A percentile compares a stretch with the other conserved stretches of the same genome.
These are phyloP conservation scores for Curvularia sp. DNA, from an alignment of 2,329 filamentous ascomycete genomes.

Conservation along the genomic window DNA sequence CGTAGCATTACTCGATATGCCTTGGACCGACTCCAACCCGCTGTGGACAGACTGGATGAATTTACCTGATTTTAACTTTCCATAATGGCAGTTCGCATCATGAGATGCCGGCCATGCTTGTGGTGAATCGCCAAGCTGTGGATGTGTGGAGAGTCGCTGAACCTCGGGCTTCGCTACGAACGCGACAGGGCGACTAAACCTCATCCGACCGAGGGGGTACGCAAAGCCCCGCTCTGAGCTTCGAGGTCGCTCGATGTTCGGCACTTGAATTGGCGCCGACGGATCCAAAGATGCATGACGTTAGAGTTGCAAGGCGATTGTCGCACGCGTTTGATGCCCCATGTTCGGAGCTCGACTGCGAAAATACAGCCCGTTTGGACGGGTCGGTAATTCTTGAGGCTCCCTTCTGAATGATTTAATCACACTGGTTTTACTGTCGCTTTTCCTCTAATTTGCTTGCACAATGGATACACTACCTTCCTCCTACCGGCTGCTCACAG, in stretches of 20 bases:
- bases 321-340: constrained; percentile 10
- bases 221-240: constrained; percentile 12
- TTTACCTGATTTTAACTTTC: constrained; percentile 43
- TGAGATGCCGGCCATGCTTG: neutral
- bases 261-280: constrained; percentile 16
- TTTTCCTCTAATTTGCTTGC: constrained; percentile 4
- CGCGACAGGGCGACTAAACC: constrained; percentile 5
- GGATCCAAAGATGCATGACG: constrained; percentile 13
- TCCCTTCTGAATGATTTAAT: constrained; percentile 5
- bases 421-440: neutral
- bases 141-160: neutral
- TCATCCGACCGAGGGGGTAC: constrained; percentile 6
- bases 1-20: constrained; percentile 61
- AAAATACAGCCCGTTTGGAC: constrained; percentile 1
- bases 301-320: constrained; percentile 8
- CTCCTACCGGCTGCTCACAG: constrained; percentile 39
- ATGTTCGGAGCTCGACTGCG: constrained; percentile 9
- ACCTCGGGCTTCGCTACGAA: constrained; percentile 11
- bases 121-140: constrained; percentile 4
- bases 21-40: constrained; percentile 61
- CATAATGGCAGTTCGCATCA: constrained; percentile 10
- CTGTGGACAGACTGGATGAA: constrained; percentile 48
- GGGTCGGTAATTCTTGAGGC: constrained; percentile 13
- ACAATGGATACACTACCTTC: constrained; percentile 42
- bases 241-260: constrained; percentile 6